Percentiles rank a stretch among this genome's conserved stretches.
Conservation (phyloP, 257 asterid species). For the Penstemon newberryi region DNA sequence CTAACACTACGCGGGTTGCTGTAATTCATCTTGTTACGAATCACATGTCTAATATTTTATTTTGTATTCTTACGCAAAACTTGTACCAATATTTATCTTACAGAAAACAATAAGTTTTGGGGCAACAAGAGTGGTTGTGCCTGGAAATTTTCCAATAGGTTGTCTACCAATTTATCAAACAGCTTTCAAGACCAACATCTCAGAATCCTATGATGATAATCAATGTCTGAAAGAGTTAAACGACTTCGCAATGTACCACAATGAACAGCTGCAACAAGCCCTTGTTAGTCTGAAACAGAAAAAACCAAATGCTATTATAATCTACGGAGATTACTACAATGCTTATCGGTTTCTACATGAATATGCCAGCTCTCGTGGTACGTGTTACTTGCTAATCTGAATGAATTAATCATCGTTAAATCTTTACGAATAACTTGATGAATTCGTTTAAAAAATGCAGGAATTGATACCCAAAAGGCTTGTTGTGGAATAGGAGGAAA, state of each 20-base stretch:
- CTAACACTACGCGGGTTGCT: neutral
- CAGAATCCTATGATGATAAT: too few species aligned
- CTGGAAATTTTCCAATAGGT: too few species aligned
- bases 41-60: too few species aligned
- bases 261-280: constrained; percentile 17
- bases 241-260: neutral
- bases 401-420: too few species aligned
- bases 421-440: constrained; percentile 3
- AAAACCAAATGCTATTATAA: constrained; percentile 13
- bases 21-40: neutral
- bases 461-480: constrained; percentile 9
- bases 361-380: neutral
- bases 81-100: too few species aligned
- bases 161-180: too few species aligned
- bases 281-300: constrained; percentile 15
- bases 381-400: too few species aligned
- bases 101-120: too few species aligned
- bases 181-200: too few species aligned
- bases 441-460: neutral
- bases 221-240: too few species aligned
- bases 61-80: too few species aligned
- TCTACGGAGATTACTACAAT: constrained; percentile 32
- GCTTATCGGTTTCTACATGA: constrained; percentile 8
- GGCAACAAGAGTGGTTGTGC: too few species aligned
- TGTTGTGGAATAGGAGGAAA: constrained; percentile 34